Conservation (phyloP, 495 filamentous ascomycete species). For the Penicillium ochrochloron region DNA sequence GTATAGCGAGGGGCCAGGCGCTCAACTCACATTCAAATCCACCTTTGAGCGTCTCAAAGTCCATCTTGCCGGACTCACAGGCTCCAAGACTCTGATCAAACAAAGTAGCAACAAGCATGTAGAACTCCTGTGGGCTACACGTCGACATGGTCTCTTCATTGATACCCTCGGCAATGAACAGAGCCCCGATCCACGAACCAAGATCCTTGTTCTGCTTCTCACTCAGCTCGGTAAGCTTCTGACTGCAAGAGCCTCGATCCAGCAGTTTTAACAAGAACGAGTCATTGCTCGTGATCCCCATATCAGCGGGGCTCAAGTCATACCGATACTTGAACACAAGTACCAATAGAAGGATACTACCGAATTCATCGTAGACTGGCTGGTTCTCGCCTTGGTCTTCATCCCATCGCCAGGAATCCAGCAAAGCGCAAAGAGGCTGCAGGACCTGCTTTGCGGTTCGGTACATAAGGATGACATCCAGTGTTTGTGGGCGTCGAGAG, state of each 20-base stretch:
- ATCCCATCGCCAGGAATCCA: constrained; percentile 91
- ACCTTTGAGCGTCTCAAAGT: constrained; percentile 80
- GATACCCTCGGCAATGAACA: constrained; percentile 85
- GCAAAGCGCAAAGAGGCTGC: constrained; percentile 79
- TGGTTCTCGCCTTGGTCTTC: constrained; percentile 94
- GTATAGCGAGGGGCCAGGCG: background rate
- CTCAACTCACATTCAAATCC: constrained; percentile 78
- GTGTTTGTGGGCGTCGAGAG: constrained; percentile 71
- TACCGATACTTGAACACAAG: constrained; percentile 86
- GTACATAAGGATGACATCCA: constrained; percentile 90
- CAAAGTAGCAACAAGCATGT: constrained; percentile 84
- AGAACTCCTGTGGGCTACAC: constrained; percentile 93
- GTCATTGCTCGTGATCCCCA: constrained; percentile 62
- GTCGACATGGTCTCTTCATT: constrained; percentile 88
- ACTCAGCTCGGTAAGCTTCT: constrained; percentile 66
- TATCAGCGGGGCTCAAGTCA: constrained; percentile 67
- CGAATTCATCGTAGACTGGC: constrained; percentile 96
- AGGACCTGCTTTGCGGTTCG: constrained; percentile 74
- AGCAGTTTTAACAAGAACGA: constrained; percentile 85
- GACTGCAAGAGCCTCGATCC: constrained; percentile 61
- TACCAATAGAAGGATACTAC: constrained; percentile 81
- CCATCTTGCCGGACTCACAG: constrained; percentile 68
- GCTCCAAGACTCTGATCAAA: constrained; percentile 85
- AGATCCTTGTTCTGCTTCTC: constrained; percentile 79
- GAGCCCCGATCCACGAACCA: constrained; percentile 80